Evolutionary conservation across 2,329 filamentous ascomycete genomes (phyloP).

Genomic region (Pseudocercospora crystallina): DNA sequence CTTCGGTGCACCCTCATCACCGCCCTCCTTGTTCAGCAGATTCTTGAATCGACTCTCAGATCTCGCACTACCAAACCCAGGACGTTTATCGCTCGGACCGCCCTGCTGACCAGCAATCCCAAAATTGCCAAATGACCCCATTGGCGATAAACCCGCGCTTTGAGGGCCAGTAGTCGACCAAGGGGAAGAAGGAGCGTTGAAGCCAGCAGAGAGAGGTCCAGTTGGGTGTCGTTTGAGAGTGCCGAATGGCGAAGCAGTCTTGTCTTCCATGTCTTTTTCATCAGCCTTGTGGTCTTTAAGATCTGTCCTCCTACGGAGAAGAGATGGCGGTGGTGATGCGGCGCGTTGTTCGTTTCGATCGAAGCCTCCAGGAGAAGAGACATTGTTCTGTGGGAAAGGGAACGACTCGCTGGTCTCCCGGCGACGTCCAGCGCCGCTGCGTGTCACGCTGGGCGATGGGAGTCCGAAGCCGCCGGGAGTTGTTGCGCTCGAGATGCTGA

Average conservation of each 20-base stretch:
- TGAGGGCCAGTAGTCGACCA: slow-evolving; percentile 60
- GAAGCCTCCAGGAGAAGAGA: slow-evolving; percentile 60
- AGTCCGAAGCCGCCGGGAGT: slow-evolving; percentile 65
- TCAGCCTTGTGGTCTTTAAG: slow-evolving; percentile 49
- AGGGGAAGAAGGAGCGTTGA: slow-evolving; percentile 52
- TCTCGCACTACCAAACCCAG: slow-evolving; percentile 63
- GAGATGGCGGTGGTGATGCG: slow-evolving; percentile 59
- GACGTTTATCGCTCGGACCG: slow-evolving; percentile 68
- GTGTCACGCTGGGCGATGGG: slow-evolving; percentile 70
- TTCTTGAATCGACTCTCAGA: slow-evolving; percentile 85
- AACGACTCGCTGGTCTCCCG: slow-evolving; percentile 79
- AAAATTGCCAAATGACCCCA: slow-evolving; percentile 90
- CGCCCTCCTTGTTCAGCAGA: slow-evolving; percentile 74
- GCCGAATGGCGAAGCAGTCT: slow-evolving; percentile 46
- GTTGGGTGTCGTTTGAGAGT: slow-evolving; percentile 58
- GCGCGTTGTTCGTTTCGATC: slow-evolving; percentile 62
- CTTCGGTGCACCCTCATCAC: slow-evolving; percentile 55
- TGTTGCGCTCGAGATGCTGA: slow-evolving; percentile 72
- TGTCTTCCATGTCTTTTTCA: slow-evolving; percentile 40
- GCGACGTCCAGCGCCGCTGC: slow-evolving; percentile 67
- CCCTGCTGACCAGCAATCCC: slow-evolving; percentile 57
- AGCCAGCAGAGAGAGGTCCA: slow-evolving; percentile 52
- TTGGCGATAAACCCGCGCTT: slow-evolving; percentile 64
- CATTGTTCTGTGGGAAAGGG: slow-evolving; percentile 52
- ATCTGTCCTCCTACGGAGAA: slow-evolving; percentile 63